phyloP scores from a whole-genome alignment of 148 eudicot genomes.

The Spergularia marina region DNA sequence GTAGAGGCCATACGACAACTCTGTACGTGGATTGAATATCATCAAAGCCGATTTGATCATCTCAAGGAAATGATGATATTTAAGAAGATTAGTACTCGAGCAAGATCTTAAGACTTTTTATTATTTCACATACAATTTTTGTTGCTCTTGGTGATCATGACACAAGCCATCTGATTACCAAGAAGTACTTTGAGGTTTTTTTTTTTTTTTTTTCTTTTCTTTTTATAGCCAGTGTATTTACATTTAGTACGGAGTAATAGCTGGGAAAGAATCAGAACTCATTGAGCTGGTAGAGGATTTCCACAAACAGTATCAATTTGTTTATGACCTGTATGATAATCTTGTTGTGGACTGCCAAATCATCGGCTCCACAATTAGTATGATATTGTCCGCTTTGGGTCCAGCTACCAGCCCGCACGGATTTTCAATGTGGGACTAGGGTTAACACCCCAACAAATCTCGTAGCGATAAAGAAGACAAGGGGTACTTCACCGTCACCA shows the following conservation, averaged over 20 bases:
- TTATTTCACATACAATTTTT: not conserved
- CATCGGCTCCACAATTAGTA: no score
- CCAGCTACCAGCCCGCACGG: no score
- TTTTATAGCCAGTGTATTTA: no score
- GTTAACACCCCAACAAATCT: no score
- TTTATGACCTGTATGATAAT: constrained; percentile 47
- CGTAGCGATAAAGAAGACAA: constrained; percentile 37
- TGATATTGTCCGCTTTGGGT: no score
- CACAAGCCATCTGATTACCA: not conserved
- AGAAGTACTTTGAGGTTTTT: no score
- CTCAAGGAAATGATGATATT: constrained; percentile 40
- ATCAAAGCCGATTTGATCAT: constrained; percentile 53
- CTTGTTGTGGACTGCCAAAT: no score
- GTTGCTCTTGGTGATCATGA: not conserved
- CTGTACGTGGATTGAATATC: constrained; percentile 76
- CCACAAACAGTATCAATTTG: constrained; percentile 48
- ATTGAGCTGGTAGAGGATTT: constrained; percentile 52
- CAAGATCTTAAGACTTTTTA: constrained; percentile 12
- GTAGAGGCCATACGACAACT: constrained; percentile 84
- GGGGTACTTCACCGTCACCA: constrained; percentile 37
- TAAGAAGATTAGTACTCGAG: constrained; percentile 19
- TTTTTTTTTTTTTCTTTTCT: no score
- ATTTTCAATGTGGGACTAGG: no score
- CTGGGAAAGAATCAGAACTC: constrained; percentile 46
- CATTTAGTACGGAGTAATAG: constrained; percentile 22